phyloP scores from a whole-genome alignment of 306 rosid species.

The Urtica urens region DNA sequence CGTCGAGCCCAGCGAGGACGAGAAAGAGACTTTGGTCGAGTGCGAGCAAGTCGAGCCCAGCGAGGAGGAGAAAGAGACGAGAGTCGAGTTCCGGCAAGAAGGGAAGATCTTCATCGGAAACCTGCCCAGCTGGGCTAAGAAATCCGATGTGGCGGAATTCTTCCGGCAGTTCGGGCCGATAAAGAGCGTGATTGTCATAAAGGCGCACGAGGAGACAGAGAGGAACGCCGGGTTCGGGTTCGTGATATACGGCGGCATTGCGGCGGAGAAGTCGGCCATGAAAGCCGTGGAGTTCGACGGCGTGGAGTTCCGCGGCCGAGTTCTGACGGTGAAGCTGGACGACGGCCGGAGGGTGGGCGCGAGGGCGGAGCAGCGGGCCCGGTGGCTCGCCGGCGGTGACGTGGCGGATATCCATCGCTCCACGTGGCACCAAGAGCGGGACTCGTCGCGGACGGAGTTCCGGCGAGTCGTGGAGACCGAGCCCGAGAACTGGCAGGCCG shows the following conservation, averaged over 20 bases:
- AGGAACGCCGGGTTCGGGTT: slow-evolving; percentile 78
- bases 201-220: slow-evolving; percentile 40
- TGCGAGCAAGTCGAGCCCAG: background rate
- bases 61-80: slow-evolving; percentile 9
- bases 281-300: slow-evolving; percentile 92
- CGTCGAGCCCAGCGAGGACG: slow-evolving; percentile 3
- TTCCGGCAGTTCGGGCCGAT: slow-evolving; percentile 85
- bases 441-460: slow-evolving; percentile 42
- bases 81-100: slow-evolving; percentile 42
- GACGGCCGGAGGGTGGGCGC: slow-evolving; percentile 66
- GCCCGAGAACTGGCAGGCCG: slow-evolving; percentile 93
- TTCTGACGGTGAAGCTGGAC: slow-evolving; percentile 71
- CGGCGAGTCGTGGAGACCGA: slow-evolving; percentile 58
- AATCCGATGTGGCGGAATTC: slow-evolving; percentile 51
- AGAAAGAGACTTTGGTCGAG: background rate
- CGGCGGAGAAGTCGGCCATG: slow-evolving; percentile 48
- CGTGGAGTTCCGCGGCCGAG: slow-evolving; percentile 76
- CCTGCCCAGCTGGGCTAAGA: slow-evolving; percentile 73
- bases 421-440: slow-evolving; percentile 81
- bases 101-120: slow-evolving; percentile 86
- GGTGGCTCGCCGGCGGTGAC: slow-evolving; percentile 51
- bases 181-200: slow-evolving; percentile 56
- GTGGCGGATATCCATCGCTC: slow-evolving; percentile 41
- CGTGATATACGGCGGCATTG: slow-evolving; percentile 39
- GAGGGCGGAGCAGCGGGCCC: slow-evolving; percentile 39